Conservation (phyloP, 805 yeast species). For the Kuraishia capsulata region DNA sequence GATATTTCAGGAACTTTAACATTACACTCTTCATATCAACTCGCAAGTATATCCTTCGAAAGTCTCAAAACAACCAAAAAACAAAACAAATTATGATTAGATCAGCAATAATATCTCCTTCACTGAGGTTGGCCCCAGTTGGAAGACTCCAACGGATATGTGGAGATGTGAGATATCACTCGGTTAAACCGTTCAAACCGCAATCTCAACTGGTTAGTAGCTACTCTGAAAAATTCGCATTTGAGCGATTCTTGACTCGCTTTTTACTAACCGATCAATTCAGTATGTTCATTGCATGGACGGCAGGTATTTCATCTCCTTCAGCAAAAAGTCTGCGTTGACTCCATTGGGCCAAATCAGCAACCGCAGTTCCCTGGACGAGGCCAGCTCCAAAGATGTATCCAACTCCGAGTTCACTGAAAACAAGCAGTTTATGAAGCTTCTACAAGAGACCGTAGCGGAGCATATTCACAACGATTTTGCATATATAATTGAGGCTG, state of each 20-base stretch:
- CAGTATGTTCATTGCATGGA: slow-evolving; percentile 4
- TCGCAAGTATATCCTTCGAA: no score
- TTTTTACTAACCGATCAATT: neutral
- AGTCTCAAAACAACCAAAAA: no score
- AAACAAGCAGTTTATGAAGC: slow-evolving; percentile 13
- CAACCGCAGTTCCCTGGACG: neutral
- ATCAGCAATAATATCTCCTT: no score
- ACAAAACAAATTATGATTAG: no score
- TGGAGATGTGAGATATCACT: no score
- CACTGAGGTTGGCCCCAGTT: no score
- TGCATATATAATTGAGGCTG: slow-evolving; percentile 46
- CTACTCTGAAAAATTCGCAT: slow-evolving; percentile 1
- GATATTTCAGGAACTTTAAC: no score
- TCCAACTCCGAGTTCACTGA: slow-evolving; percentile 15
- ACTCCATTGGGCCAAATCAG: slow-evolving; percentile 14
- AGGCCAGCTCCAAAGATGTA: slow-evolving; percentile 6
- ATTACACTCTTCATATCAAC: no score
- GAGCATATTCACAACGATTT: slow-evolving; percentile 32
- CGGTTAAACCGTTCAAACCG: slow-evolving; percentile 2
- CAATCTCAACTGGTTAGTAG: slow-evolving; percentile 10
- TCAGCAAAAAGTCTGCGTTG: slow-evolving; percentile 16
- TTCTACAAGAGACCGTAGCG: slow-evolving; percentile 14
- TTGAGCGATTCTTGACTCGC: no score
- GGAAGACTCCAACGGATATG: no score
- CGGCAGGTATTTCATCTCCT: slow-evolving; percentile 12